Evolutionary conservation across 805 yeast genomes (phyloP), one percentile per base, ranked within the genome.

Genomic region (Scheffersomyces coipomensis): DNA sequence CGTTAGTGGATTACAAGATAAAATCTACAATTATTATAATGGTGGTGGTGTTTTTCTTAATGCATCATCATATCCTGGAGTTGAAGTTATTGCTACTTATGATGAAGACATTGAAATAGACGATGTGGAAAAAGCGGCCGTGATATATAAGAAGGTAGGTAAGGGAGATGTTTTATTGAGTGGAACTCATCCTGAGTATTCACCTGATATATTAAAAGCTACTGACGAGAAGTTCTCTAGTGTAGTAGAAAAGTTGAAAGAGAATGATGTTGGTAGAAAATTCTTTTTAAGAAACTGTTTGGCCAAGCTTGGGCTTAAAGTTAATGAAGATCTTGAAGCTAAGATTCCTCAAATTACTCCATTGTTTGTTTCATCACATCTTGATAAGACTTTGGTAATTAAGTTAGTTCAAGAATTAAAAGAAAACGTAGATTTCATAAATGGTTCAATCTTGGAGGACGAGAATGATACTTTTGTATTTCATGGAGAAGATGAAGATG

Each of bases 101-200:
- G 54, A 54, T 0, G 87, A 78, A 1, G 61, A 65, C 0, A 52
- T 81, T 0, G 85, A 82, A 34, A 82, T 85, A 7, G 68, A 59
- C 23, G 60, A 46, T 21, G 49, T 34, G 5, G 66, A 55, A 27
- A 55, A 55, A 32, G 96, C 96, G 0, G 96, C 97, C 0, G 85
- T 79, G 0, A 77, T 93, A 3, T 62, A 74, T 42, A 78, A 88
- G 49, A 66, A 68, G 8, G 77, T 79, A 2, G 97, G 95, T 2
- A 66, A 75, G 27, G 99, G 99, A 3, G 66, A 64, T 26, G 96
- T 83, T 0, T 61, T 93, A 8, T 70, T 93, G 10, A 72, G 85
- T 11, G 98, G 98, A 0, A 76, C 88, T 0, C 99, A 93, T 61
- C 96, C 97, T 0, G 99, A 93, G 60, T 89, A 82, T 55, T 69